Evolutionary conservation across 106 monocot genomes (phyloP), one percentile per base, ranked within the genome.

Genomic region (Platanthera zijinensis): DNA sequence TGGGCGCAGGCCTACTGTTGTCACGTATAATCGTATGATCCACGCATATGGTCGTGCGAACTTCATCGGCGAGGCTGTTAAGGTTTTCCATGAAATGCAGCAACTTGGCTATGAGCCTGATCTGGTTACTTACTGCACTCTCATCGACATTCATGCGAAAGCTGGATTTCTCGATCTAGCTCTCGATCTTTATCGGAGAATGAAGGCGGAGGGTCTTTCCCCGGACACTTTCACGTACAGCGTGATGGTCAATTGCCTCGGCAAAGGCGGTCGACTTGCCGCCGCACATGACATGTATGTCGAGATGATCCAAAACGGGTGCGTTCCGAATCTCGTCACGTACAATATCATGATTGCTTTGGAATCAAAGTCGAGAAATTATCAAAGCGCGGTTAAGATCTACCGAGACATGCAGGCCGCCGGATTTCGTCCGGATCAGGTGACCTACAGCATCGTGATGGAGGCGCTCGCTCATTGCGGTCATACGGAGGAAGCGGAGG

Each of bases 181-280:
- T 1, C 83, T 94, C 71, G 78, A 86, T 69, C 86, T 94, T 75
- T 97, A 97, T 73, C 77, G 51, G 10, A 87, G 57, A 54, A 97
- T 97, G 93, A 77, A 90, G 66, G 69, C 80, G 48, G 85, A 82
- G 11, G 94, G 97, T 15, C 91, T 97, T 7, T 89, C 85, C 45
- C 91, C 93, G 7, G 97, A 97, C 66, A 97, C 97, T 48, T 97
- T 97, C 79, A 97, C 97, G 2, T 97, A 97, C 78, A 94, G 97
- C 82, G 91, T 85, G 47, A 97, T 97, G 97, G 91, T 97, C 51
- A 91, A 97, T 67, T 94, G 97, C 79, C 91, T 97, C 21, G 94
- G 97, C 14, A 97, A 97, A 82, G 87, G 84, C 45, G 97, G 97
- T 0, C 88, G 86, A 81, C 85, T 97, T 19, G 77, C 87, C 52